Conservation (phyloP, 2,329 filamentous ascomycete species). For the Aureobasidium sp. region DNA sequence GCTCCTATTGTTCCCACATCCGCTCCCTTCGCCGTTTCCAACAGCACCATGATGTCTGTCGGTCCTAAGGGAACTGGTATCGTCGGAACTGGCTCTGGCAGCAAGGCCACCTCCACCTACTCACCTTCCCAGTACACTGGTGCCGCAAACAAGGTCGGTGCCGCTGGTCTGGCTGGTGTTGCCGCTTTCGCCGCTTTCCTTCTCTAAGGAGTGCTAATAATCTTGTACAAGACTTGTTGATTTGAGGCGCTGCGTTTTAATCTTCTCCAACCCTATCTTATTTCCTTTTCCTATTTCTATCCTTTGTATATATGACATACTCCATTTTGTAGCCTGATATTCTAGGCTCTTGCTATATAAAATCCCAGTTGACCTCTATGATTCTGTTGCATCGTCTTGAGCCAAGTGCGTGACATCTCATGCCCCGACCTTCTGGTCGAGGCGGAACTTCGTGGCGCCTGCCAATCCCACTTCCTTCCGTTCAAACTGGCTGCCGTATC, state of each 20-base stretch:
- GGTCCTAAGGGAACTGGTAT: not conserved
- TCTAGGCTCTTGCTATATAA: not conserved
- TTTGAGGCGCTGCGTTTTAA: conserved; percentile 5
- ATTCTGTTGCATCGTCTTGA: not conserved
- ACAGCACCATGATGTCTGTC: conserved; percentile 10
- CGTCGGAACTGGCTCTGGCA: conserved; percentile 8
- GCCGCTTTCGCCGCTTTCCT: conserved; percentile 14
- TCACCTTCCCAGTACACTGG: conserved; percentile 9
- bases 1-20: conserved; percentile 12
- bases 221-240: not conserved
- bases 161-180: conserved; percentile 10
- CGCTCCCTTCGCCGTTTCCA: conserved; percentile 8
- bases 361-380: not conserved
- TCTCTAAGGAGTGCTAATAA: conserved; percentile 10
- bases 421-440: not conserved
- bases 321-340: not conserved
- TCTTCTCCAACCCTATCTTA: not conserved
- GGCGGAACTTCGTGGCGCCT: not conserved
- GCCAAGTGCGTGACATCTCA: not conserved
- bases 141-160: conserved; percentile 12
- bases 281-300: not conserved
- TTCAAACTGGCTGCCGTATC: not conserved
- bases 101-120: conserved; percentile 1
- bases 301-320: conserved; percentile 10
- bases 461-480: not conserved